Evolutionary conservation across 345 rosid species (phyloP).

Genomic region (Lumnitzera racemosa): DNA sequence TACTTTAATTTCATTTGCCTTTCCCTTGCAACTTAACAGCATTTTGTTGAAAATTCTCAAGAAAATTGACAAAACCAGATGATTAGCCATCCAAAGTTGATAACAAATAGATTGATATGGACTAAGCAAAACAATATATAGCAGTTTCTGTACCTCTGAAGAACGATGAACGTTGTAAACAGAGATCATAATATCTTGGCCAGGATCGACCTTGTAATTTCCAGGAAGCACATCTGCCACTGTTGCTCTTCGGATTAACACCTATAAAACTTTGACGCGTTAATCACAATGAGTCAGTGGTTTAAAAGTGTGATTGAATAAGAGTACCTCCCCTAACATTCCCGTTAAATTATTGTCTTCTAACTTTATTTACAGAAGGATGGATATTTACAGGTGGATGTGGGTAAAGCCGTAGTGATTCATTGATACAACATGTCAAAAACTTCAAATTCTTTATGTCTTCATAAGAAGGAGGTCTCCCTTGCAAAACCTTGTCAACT

Average conservation of each 20-base stretch:
- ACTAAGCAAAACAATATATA: not conserved
- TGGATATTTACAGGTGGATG: constrained; percentile 42
- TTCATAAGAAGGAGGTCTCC: constrained; percentile 63
- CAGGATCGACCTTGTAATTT: constrained; percentile 70
- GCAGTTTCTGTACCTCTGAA: constrained; percentile 42
- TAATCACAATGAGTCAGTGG: not conserved
- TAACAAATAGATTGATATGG: not conserved
- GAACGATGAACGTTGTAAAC: constrained; percentile 94
- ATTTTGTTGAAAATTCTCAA: too few species aligned
- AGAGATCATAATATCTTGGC: constrained; percentile 96
- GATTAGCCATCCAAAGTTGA: not conserved
- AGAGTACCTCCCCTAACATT: too few species aligned
- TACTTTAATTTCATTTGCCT: too few species aligned
- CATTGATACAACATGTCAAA: constrained; percentile 74
- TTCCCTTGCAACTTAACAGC: too few species aligned
- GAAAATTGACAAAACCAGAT: too few species aligned
- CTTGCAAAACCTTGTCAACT: constrained; percentile 73
- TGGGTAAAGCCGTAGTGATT: constrained; percentile 90
- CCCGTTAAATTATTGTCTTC: too few species aligned
- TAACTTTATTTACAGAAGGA: too few species aligned
- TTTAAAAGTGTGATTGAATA: not conserved
- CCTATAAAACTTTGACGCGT: constrained; percentile 23
- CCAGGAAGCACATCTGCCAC: constrained; percentile 88
- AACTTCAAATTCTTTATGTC: constrained; percentile 77
- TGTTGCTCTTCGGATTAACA: constrained; percentile 85